These are phyloP conservation scores for Alternaria burnsii DNA, from an alignment of 2,329 filamentous ascomycete species.

Conservation along the genomic window DNA sequence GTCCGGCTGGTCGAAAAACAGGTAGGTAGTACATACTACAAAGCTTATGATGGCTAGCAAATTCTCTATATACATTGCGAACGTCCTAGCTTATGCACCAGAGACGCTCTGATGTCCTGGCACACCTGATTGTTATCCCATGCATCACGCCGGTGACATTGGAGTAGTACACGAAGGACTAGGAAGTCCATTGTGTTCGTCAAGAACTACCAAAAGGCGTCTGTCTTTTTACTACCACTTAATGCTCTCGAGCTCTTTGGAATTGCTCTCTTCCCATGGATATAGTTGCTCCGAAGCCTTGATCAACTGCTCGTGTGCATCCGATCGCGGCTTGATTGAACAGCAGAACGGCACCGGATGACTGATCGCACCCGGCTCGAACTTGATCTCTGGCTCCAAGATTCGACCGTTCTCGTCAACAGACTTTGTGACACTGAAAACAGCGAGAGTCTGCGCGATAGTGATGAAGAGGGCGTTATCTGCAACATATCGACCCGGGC, in stretches of 20 bases:
- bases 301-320: conserved; percentile 45
- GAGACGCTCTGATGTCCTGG: neutral
- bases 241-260: conserved; percentile 19
- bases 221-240: neutral
- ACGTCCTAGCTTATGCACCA: neutral
- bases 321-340: conserved; percentile 44
- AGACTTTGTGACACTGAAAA: conserved; percentile 52
- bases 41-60: neutral
- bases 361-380: conserved; percentile 24
- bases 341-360: conserved; percentile 49
- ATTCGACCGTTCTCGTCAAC: neutral
- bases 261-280: conserved; percentile 50
- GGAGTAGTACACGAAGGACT: neutral
- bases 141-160: neutral
- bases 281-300: conserved; percentile 36
- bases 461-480: conserved; percentile 54
- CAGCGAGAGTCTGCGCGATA: conserved; percentile 57
- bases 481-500: conserved; percentile 54
- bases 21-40: neutral
- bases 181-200: neutral
- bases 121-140: neutral
- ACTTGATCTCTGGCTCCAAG: conserved; percentile 8
- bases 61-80: neutral
- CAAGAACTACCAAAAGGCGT: neutral
- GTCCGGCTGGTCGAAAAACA: neutral